These are phyloP conservation scores for Macaranga tanarius DNA, from an alignment of 441 rosid genomes.

Conservation along the genomic window DNA sequence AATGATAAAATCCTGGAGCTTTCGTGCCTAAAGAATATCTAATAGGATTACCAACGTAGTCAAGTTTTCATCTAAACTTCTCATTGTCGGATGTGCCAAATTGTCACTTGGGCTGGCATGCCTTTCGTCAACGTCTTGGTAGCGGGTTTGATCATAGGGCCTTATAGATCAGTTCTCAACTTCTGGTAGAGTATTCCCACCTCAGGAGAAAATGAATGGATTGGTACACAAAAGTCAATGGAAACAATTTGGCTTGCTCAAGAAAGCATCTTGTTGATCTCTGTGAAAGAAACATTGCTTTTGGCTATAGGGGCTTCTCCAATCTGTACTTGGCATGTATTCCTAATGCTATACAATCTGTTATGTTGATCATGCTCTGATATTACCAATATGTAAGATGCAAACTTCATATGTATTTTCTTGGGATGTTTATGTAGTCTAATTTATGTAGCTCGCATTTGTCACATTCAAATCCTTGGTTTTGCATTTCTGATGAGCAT, in stretches of 20 bases:
- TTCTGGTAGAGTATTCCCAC: background rate
- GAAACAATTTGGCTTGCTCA: background rate
- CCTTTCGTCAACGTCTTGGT: background rate
- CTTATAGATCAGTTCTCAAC: background rate
- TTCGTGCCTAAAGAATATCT: background rate
- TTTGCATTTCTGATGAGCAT: conserved; percentile 2
- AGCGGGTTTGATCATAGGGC: background rate
- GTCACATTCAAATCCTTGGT: conserved; percentile 1
- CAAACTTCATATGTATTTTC: background rate
- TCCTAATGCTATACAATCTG: background rate
- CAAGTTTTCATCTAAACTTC: background rate
- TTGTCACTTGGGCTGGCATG: background rate
- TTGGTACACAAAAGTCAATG: background rate
- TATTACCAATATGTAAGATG: no score
- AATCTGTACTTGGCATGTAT: background rate
- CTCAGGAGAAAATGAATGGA: background rate
- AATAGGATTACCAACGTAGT: background rate
- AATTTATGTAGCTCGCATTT: background rate
- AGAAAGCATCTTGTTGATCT: background rate
- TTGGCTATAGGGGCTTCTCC: background rate
- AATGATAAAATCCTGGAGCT: background rate
- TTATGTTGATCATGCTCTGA: background rate
- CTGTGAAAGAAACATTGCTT: background rate
- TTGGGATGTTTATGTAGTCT: background rate
- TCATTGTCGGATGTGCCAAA: background rate